Percentiles rank a stretch among this genome's conserved stretches.
These are phyloP conservation scores for Naematelia aurantialba DNA, from an alignment of 768 basidiomycete species.

Conservation along the genomic window DNA sequence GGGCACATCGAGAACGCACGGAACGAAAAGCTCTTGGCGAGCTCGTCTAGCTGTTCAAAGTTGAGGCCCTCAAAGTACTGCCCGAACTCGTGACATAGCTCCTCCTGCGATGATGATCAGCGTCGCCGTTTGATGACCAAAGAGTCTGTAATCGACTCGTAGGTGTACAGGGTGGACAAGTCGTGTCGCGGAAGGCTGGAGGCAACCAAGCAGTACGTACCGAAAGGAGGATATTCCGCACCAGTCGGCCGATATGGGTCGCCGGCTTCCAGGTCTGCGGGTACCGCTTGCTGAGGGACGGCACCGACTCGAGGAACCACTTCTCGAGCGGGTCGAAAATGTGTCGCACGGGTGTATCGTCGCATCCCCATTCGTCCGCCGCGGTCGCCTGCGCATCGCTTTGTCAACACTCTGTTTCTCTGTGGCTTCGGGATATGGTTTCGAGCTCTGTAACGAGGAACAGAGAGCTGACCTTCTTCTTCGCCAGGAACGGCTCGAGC, in stretches of 20 bases:
- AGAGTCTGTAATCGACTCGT: too few relatives aligned
- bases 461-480: conserved; percentile 58
- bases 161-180: too few relatives aligned
- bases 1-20: conserved; percentile 15
- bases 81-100: conserved; percentile 38
- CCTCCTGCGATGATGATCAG: conserved; percentile 32
- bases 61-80: conserved; percentile 52
- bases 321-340: conserved; percentile 66
- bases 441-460: too few relatives aligned
- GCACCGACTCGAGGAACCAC: conserved; percentile 49
- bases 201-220: conserved; percentile 52
- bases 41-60: conserved; percentile 61
- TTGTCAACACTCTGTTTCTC: background rate
- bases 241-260: conserved; percentile 52
- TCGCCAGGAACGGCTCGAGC: conserved; percentile 65
- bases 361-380: conserved; percentile 73
- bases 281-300: conserved; percentile 52
- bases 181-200: too few relatives aligned
- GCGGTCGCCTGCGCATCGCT: conserved; percentile 53
- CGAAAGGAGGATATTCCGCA: conserved; percentile 65
- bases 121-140: background rate
- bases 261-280: conserved; percentile 25
- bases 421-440: background rate
- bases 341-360: conserved; percentile 57
- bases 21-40: conserved; percentile 72